phyloP scores from a whole-genome alignment of 2,329 filamentous ascomycete species.

The Parascedosporium putredinis region DNA sequence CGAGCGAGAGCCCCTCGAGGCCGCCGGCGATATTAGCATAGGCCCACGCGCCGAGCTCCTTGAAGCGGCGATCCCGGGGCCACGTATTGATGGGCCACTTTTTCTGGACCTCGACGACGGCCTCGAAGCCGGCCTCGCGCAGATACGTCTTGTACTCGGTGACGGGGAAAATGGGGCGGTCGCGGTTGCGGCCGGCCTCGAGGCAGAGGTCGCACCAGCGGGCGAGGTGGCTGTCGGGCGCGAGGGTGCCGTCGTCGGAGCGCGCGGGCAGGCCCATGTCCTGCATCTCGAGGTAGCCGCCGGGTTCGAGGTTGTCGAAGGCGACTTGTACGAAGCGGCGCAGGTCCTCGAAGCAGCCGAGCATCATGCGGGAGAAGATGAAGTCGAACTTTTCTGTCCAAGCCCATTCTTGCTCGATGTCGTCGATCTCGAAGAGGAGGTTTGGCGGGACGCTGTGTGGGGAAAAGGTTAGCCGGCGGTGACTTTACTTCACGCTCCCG shows the following conservation, averaged over 20 bases:
- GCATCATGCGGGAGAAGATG: constrained; percentile 24
- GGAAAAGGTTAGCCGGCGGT: no score
- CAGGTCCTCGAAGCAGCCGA: constrained; percentile 18
- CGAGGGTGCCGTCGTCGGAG: constrained; percentile 22
- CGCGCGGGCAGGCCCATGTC: constrained; percentile 18
- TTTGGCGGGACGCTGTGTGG: constrained; percentile 31
- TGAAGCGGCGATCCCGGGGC: constrained; percentile 39
- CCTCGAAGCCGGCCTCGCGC: constrained; percentile 40
- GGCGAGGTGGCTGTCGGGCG: constrained; percentile 16
- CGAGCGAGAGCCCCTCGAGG: constrained; percentile 22
- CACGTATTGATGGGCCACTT: constrained; percentile 41
- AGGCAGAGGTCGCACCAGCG: constrained; percentile 27
- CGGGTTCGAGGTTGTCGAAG: constrained; percentile 22
- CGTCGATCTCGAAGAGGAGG: constrained; percentile 35
- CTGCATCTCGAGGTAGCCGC: constrained; percentile 24
- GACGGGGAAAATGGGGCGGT: constrained; percentile 26
- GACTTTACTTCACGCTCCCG: no score
- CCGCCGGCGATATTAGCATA: constrained; percentile 13
- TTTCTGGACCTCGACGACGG: constrained; percentile 36
- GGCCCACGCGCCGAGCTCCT: constrained; percentile 31
- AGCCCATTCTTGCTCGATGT: constrained; percentile 30
- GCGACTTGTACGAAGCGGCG: constrained; percentile 25
- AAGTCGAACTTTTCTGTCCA: constrained; percentile 29
- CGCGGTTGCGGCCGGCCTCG: constrained; percentile 24
- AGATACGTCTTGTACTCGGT: constrained; percentile 27